phyloP scores from a whole-genome alignment of 2,329 filamentous ascomycete species.

The Phaeoacremonium minimum region DNA sequence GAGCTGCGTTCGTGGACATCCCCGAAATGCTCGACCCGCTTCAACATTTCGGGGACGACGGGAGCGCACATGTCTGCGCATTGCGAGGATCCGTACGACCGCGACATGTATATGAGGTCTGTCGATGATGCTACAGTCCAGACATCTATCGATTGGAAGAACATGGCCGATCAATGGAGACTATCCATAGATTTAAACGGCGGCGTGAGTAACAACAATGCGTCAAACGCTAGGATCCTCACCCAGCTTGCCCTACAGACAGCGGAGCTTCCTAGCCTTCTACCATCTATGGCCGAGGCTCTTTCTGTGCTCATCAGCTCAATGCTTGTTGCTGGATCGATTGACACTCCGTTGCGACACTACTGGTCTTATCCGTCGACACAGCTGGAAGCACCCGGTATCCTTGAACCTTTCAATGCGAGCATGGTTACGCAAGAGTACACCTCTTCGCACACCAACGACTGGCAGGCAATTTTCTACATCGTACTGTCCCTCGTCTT shows the following conservation, averaged over 20 bases:
- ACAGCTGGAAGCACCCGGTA: conserved; percentile 35
- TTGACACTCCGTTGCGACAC: conserved; percentile 57
- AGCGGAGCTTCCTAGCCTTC: conserved; percentile 35
- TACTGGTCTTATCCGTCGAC: conserved; percentile 42
- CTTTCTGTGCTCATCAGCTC: conserved; percentile 66
- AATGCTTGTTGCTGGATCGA: conserved; percentile 57
- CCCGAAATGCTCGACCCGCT: conserved; percentile 62
- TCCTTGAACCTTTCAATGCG: conserved; percentile 58
- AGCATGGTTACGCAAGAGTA: conserved; percentile 64
- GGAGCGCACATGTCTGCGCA: conserved; percentile 57
- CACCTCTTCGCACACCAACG: conserved; percentile 56
- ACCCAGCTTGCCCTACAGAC: conserved; percentile 46
- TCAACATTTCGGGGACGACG: conserved; percentile 47
- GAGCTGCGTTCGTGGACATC: conserved; percentile 60
- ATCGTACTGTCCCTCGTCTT: conserved; percentile 62
- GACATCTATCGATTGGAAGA: conserved; percentile 47
- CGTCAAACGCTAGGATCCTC: conserved; percentile 54
- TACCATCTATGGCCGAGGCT: conserved; percentile 70
- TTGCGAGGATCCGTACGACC: conserved; percentile 54
- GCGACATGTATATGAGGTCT: conserved; percentile 49
- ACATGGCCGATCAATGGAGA: conserved; percentile 50
- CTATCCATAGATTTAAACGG: conserved; percentile 50
- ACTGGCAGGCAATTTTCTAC: conserved; percentile 65
- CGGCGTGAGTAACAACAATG: conserved; percentile 49
- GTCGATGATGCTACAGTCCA: conserved; percentile 23